Percentiles rank a stretch among this genome's conserved stretches.
phyloP scores from a whole-genome alignment of 495 filamentous ascomycete genomes.

The Pyronema omphalodes region DNA sequence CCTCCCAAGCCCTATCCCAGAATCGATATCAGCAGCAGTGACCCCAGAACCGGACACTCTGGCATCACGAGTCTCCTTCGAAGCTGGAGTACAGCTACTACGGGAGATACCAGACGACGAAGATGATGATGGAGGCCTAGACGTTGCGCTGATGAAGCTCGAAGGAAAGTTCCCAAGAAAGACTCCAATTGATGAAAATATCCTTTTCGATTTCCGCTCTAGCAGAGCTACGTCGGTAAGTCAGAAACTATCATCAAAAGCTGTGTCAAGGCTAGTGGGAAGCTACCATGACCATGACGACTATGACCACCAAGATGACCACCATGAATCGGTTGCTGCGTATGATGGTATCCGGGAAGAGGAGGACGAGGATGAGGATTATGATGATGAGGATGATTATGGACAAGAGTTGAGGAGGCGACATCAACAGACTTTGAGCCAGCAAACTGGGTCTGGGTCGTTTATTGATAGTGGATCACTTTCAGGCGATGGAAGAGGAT shows the following conservation, averaged over 20 bases:
- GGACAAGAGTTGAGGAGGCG: constrained; percentile 17
- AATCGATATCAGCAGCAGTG: constrained; percentile 3
- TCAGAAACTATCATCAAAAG: background rate
- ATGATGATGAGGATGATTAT: constrained; percentile 9
- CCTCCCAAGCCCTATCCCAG: background rate
- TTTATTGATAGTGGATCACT: too few species aligned
- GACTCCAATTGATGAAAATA: constrained; percentile 24
- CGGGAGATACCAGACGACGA: constrained; percentile 72
- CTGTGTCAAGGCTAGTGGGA: too few species aligned
- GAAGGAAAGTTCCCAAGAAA: constrained; percentile 65
- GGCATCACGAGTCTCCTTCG: constrained; percentile 48
- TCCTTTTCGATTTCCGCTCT: background rate
- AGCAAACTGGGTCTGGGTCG: too few species aligned
- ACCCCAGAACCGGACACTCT: constrained; percentile 19
- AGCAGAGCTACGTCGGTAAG: constrained; percentile 1
- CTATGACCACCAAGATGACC: background rate
- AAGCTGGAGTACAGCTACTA: constrained; percentile 73
- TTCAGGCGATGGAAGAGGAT: too few species aligned
- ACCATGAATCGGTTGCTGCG: background rate
- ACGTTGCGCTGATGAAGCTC: constrained; percentile 77
- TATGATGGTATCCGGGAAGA: constrained; percentile 3
- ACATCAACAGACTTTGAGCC: constrained; percentile 23
- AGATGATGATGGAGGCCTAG: constrained; percentile 75
- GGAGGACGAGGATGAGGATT: background rate
- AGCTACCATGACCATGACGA: too few species aligned